Evolutionary conservation across 164 flowering plant genomes (phyloP), one percentile per base, ranked within the genome.

Genomic region (Annona cherimola): DNA sequence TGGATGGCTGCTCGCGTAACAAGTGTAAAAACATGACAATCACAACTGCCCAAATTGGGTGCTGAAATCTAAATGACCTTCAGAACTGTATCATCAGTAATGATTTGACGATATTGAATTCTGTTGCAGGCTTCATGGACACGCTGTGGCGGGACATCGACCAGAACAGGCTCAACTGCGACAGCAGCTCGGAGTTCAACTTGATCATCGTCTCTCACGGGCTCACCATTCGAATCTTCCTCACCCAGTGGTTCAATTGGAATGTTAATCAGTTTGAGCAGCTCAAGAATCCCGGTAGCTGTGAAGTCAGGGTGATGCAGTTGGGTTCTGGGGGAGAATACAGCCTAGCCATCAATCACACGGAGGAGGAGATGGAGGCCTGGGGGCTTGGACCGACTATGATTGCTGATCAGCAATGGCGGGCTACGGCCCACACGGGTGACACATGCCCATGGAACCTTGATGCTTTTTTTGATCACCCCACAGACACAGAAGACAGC

Each of bases 161-260:
- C 73, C 79, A 86, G 89, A 87, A 88, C 76, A 83, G 97, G 79
- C 87, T 92, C 20, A 85, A 79, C 69, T 84, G 73, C 11, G 80
- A 81, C 44, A 81, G 83, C 26, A 45, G n/a, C 42, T 60, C 79
- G 0, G 91, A 88, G 14, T 80, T 91, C 8, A 94, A 88, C 71
- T 83, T 94, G 3, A 73, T 92, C 42, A 94, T 92, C 1, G 75
- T 92, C 39, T 83, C 99, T 0, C 97, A 92, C 40, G 97, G 97
- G 42, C 77, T 94, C 70, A 81, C 89, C 4, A 73, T 82, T 0
- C 88, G 99, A 19, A 93, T 94, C n/a, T 94, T 94, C 76, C 86
- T 91, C 42, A 90, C 87, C 94, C 90, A 90, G 77, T 94, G 98
- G 98, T 94, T 94, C 81, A 92, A 92, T 81, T 94, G 99, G 99